These are phyloP conservation scores for Leccinum rimulosum DNA, from an alignment of 768 basidiomycete genomes.

Conservation along the genomic window DNA sequence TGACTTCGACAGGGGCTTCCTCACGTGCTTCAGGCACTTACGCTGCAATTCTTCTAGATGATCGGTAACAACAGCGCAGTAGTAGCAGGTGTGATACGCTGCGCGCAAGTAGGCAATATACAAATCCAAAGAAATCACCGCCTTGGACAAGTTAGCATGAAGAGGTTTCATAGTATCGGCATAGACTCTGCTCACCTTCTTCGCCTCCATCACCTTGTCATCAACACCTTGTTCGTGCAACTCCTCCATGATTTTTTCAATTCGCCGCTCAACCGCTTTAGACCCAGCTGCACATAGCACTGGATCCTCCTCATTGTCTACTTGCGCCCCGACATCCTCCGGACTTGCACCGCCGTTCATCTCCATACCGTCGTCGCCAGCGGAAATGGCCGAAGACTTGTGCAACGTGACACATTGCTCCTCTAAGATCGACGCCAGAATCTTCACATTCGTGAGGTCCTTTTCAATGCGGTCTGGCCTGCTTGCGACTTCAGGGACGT, in stretches of 20 bases:
- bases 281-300: slow-evolving; percentile 67
- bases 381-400: slow-evolving; percentile 27
- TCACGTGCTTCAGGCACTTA: slow-evolving; percentile 90
- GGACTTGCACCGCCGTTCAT: slow-evolving; percentile 29
- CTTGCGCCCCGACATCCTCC: slow-evolving; percentile 33
- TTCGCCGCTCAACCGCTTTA: slow-evolving; percentile 76
- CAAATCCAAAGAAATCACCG: slow-evolving; percentile 82
- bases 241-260: slow-evolving; percentile 73
- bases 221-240: slow-evolving; percentile 68
- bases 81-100: slow-evolving; percentile 95
- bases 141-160: slow-evolving; percentile 43
- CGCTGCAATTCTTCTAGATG: slow-evolving; percentile 94
- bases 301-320: slow-evolving; percentile 41
- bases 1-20: slow-evolving; percentile 68
- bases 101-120: slow-evolving; percentile 91
- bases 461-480: slow-evolving; percentile 76
- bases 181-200: slow-evolving; percentile 54
- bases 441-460: slow-evolving; percentile 75
- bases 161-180: slow-evolving; percentile 14
- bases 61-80: slow-evolving; percentile 91
- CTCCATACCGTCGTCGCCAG: slow-evolving; percentile 20
- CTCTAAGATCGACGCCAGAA: slow-evolving; percentile 73
- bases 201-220: slow-evolving; percentile 62
- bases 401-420: slow-evolving; percentile 59
- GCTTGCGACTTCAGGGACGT: slow-evolving; percentile 79